Evolutionary conservation across 73 alveolate genomes (phyloP), one percentile per base, ranked within the genome.

Genomic region (Paraurostyla sp.): DNA sequence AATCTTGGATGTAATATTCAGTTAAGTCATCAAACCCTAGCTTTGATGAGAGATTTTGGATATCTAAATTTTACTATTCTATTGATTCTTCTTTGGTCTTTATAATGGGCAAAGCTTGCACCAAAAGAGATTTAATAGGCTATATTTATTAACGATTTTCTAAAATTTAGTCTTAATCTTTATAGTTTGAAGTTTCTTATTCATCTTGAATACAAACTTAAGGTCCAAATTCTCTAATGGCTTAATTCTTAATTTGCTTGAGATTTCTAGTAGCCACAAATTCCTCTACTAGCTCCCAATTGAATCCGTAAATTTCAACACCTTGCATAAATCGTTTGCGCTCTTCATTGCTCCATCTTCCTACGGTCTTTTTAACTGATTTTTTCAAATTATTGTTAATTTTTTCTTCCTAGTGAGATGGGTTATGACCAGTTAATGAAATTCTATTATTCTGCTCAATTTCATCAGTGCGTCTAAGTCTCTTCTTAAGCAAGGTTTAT

Each of bases 351-450:
- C 69, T 52, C 69, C 69, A 52, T 52, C 69, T 52, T 52, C 69
- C 69, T 18, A 52, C 69, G 23, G 69, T 52, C 69, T 52, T 52
- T 52, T 52, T 52, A 52, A 52, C 69, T 18, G 69, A 25, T 52
- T 52, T 52, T 18, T 52, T 52, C 23, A 35, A 52, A 52, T 52
- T 52, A 52, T 18, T 18, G 69, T 52, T 52, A 18, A 25, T 52
- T 52, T 18, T 18, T 9, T 52, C 69, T 25, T 13, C 4, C 35
- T 20, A 25, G 30, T 35, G 13, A 13, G 13, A 9, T 52, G 4
- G 33, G 13, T 20, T 13, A 9, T 13, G 9, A 9, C 13, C 13
- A 52, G 13, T n/a, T 4, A 4, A 18, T 9, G 30, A 52, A n/a
- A 6, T 52, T 6, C 69, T 9, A 18, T 13, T 52, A 9, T 52